Evolutionary conservation across 768 basidiomycete species (phyloP).

Genomic region (Artomyces pyxidatus): DNA sequence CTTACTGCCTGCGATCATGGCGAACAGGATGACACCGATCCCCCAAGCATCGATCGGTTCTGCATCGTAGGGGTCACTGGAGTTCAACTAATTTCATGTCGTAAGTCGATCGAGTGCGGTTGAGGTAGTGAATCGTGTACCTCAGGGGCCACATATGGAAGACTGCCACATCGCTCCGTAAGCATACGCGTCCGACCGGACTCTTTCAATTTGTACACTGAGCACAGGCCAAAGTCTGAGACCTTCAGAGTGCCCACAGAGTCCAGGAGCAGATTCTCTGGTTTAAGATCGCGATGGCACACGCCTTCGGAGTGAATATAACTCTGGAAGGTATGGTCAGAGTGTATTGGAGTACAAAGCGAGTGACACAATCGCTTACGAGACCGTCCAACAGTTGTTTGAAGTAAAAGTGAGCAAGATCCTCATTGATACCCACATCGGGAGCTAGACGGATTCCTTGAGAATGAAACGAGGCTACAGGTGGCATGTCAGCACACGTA

Average conservation of each 20-base stretch:
- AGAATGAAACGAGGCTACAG: too few relatives aligned
- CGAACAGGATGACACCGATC: conserved; percentile 88
- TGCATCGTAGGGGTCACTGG: conserved; percentile 64
- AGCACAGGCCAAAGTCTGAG: conserved; percentile 90
- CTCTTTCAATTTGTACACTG: conserved; percentile 81
- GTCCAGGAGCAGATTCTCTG: conserved; percentile 89
- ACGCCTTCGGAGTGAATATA: conserved; percentile 88
- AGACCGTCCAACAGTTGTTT: conserved; percentile 78
- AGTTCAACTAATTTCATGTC: conserved; percentile 44
- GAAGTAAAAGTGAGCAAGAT: conserved; percentile 88
- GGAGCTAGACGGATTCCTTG: conserved; percentile 61
- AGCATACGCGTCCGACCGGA: conserved; percentile 68
- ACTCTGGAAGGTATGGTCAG: conserved; percentile 32
- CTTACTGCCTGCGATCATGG: conserved; percentile 84
- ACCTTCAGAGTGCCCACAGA: conserved; percentile 82
- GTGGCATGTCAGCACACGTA: conserved; percentile 27
- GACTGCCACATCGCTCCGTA: conserved; percentile 80
- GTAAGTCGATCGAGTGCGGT: background rate
- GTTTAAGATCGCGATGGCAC: conserved; percentile 94
- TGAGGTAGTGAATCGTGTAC: conserved; percentile 28
- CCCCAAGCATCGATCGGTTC: conserved; percentile 97
- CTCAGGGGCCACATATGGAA: conserved; percentile 94
- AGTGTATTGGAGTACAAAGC: background rate
- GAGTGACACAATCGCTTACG: conserved; percentile 33
- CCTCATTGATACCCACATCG: conserved; percentile 79